Conservation (phyloP, 352 stramenopile species). For the Globisporangium orthogonon region DNA sequence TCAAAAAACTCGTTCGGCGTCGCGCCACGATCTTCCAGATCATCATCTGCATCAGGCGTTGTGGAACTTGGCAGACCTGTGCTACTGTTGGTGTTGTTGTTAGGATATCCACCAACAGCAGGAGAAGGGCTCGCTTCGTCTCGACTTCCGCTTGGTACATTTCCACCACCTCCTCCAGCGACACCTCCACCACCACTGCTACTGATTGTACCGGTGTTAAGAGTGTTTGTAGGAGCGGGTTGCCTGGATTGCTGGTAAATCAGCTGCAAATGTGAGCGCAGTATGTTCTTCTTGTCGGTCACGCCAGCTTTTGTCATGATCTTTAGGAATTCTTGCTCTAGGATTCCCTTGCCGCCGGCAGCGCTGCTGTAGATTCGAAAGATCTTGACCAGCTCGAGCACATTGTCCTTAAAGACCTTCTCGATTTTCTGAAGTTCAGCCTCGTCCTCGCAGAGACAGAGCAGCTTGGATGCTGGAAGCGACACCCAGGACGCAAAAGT, state of each 20-base stretch:
- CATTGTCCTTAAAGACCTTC: slow-evolving; percentile 65
- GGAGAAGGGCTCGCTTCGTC: neutral
- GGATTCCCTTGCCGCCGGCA: slow-evolving; percentile 53
- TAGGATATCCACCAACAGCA: neutral
- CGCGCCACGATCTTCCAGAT: slow-evolving; percentile 47
- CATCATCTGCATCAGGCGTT: slow-evolving; percentile 30
- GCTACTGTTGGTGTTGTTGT: neutral
- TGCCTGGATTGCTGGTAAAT: slow-evolving; percentile 71
- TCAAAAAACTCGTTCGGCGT: slow-evolving; percentile 82
- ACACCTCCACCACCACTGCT: neutral
- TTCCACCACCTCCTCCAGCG: neutral
- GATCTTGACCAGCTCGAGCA: slow-evolving; percentile 75
- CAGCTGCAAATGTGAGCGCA: slow-evolving; percentile 56
- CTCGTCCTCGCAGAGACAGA: slow-evolving; percentile 48
- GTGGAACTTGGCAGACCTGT: neutral
- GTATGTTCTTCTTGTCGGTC: slow-evolving; percentile 79
- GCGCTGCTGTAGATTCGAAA: slow-evolving; percentile 69
- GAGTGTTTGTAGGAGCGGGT: neutral
- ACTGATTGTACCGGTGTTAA: neutral
- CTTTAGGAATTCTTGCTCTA: slow-evolving; percentile 81
- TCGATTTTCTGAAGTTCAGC: slow-evolving; percentile 62
- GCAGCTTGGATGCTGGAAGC: slow-evolving; percentile 37
- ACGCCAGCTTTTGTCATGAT: slow-evolving; percentile 72
- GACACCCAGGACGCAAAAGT: slow-evolving; percentile 54
- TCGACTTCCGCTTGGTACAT: slow-evolving; percentile 13